Conservation (phyloP, 2,329 filamentous ascomycete species). For the Aspergillus eucalypticola region DNA sequence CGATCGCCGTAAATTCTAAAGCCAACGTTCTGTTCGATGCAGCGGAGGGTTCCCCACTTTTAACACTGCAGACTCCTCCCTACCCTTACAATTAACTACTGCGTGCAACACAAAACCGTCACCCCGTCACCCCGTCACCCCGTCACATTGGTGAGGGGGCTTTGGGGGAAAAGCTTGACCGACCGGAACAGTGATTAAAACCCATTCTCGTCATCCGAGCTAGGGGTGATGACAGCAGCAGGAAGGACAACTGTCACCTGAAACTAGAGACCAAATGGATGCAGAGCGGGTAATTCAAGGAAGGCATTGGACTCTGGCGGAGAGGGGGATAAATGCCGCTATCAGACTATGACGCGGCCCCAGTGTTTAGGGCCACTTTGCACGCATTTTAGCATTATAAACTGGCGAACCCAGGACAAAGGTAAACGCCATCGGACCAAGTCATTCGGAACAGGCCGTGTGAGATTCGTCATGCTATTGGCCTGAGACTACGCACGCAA, state of each 20-base stretch:
- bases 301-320: background rate
- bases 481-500: background rate
- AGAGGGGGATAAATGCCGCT: background rate
- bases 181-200: background rate
- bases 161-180: background rate
- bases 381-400: background rate
- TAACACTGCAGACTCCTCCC: background rate
- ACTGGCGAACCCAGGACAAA: background rate
- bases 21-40: background rate
- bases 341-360: constrained; percentile 9
- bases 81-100: background rate
- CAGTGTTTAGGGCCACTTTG: background rate
- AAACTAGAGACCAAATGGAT: background rate
- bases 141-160: background rate
- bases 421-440: background rate
- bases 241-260: constrained; percentile 4
- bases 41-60: background rate
- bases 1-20: background rate
- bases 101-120: background rate
- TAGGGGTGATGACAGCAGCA: background rate
- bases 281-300: background rate
- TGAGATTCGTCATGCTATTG: constrained; percentile 2
- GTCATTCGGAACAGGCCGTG: background rate
- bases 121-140: background rate
- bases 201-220: background rate